Evolutionary conservation across 805 yeast genomes (phyloP).

Genomic region (Wickerhamiella kazuoi): DNA sequence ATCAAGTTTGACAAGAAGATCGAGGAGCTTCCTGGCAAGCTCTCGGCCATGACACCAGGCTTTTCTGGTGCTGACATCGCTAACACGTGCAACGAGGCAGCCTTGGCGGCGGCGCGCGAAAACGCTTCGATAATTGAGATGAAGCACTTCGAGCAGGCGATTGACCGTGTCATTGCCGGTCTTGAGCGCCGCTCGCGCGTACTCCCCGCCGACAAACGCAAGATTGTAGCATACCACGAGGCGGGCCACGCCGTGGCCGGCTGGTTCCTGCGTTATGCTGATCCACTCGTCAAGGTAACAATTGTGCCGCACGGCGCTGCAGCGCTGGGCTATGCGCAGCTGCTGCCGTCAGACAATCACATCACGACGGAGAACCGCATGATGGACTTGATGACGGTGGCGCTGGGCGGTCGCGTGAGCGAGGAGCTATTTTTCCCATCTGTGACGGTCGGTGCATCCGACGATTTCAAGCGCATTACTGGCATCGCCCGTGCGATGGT

Average conservation of each 20-base stretch:
- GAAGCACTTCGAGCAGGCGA: slow-evolving; percentile 75
- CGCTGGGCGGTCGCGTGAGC: slow-evolving; percentile 80
- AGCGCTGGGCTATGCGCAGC: slow-evolving; percentile 91
- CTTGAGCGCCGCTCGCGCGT: slow-evolving; percentile 70
- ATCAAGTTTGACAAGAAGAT: slow-evolving; percentile 32
- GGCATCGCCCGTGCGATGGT: slow-evolving; percentile 84
- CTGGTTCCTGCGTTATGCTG: slow-evolving; percentile 76
- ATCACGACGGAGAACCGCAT: slow-evolving; percentile 61
- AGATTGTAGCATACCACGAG: slow-evolving; percentile 81
- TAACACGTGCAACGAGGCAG: slow-evolving; percentile 87
- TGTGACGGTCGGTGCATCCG: slow-evolving; percentile 84
- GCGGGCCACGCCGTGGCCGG: slow-evolving; percentile 97
- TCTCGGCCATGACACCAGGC: slow-evolving; percentile 87
- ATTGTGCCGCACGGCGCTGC: slow-evolving; percentile 91
- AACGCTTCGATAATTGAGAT: slow-evolving; percentile 44
- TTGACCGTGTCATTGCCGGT: slow-evolving; percentile 92
- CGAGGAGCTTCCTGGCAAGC: slow-evolving; percentile 56
- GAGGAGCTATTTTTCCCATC: slow-evolving; percentile 77
- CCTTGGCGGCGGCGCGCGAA: slow-evolving; percentile 75
- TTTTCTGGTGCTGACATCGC: slow-evolving; percentile 95
- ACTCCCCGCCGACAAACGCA: slow-evolving; percentile 63
- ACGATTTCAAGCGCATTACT: slow-evolving; percentile 83
- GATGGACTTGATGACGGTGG: slow-evolving; percentile 77
- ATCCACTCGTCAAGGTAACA: slow-evolving; percentile 81
- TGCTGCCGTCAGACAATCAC: slow-evolving; percentile 77